Conservation (phyloP, 768 basidiomycete species). For the Fomitopsis serialis region DNA sequence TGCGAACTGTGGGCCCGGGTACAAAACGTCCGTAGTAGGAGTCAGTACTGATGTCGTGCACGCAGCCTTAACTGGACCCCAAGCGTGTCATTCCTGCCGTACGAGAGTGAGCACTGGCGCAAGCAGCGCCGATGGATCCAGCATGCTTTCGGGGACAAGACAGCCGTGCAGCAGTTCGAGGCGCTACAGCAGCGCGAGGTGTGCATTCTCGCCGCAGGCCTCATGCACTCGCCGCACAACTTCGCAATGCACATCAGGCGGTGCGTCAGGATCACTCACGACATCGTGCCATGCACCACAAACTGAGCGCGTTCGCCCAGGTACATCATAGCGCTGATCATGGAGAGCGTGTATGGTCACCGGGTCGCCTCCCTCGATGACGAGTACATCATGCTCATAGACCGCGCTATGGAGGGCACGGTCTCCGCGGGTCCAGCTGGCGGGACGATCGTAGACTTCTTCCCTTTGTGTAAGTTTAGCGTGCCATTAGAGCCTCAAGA, state of each 20-base stretch:
- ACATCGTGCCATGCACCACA: too few relatives aligned
- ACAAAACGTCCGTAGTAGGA: too few relatives aligned
- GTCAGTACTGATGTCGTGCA: neutral
- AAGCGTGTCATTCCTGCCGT: conserved; percentile 9
- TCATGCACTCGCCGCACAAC: conserved; percentile 4
- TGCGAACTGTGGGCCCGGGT: conserved; percentile 16
- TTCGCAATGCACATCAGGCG: neutral
- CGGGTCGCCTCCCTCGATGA: conserved; percentile 8
- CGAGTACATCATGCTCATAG: conserved; percentile 6
- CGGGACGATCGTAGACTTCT: conserved; percentile 11
- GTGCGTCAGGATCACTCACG: neutral
- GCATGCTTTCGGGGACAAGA: conserved; percentile 7
- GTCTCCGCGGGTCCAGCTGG: conserved; percentile 5
- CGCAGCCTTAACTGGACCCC: neutral
- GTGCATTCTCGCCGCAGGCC: conserved; percentile 2
- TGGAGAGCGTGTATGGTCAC: conserved; percentile 21
- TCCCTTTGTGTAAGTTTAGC: conserved; percentile 10
- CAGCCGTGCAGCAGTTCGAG: neutral
- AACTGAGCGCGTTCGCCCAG: too few relatives aligned
- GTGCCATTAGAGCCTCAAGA: neutral
- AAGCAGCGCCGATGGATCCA: conserved; percentile 17
- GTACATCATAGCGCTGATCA: conserved; percentile 24
- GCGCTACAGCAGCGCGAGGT: conserved; percentile 9
- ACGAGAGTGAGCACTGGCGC: conserved; percentile 12
- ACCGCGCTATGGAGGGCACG: conserved; percentile 10